These are phyloP conservation scores for Paramecium tetraurelia DNA, from an alignment of 73 alveolate genomes.

Conservation along the genomic window DNA sequence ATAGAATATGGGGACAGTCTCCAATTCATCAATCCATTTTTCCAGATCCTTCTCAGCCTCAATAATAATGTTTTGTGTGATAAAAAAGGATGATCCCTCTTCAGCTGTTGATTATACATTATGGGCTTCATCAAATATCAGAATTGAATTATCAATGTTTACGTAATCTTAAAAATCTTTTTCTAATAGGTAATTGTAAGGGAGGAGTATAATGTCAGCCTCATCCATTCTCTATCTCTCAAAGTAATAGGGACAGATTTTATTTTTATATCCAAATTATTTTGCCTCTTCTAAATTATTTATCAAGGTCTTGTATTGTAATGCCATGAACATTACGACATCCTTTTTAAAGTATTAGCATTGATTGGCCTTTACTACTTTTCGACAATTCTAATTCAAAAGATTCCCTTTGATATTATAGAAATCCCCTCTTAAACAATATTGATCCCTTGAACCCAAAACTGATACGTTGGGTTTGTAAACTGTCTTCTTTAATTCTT, in stretches of 20 bases:
- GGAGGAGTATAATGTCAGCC: constrained; percentile 73
- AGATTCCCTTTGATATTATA: constrained; percentile 41
- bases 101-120: constrained; percentile 53
- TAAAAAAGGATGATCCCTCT: constrained; percentile 55
- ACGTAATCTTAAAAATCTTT: constrained; percentile 31
- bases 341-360: neutral
- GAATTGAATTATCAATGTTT: constrained; percentile 8
- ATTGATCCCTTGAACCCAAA: constrained; percentile 81
- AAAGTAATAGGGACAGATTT: constrained; percentile 76
- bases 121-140: constrained; percentile 65
- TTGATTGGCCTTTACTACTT: neutral
- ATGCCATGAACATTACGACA: neutral
- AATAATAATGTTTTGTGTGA: neutral
- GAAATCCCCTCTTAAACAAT: constrained; percentile 75
- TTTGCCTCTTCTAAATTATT: constrained; percentile 71
- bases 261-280: constrained; percentile 68
- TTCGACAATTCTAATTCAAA: constrained; percentile 36
- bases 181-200: constrained; percentile 69
- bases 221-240: constrained; percentile 70
- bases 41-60: constrained; percentile 47
- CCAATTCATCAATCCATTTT: constrained; percentile 2
- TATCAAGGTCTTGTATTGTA: neutral
- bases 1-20: neutral
- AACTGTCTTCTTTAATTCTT: constrained; percentile 78
- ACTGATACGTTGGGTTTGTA: constrained; percentile 73